Evolutionary conservation across 2,329 filamentous ascomycete genomes (phyloP), one percentile per base, ranked within the genome.

Genomic region (Talaromyces sp.): DNA sequence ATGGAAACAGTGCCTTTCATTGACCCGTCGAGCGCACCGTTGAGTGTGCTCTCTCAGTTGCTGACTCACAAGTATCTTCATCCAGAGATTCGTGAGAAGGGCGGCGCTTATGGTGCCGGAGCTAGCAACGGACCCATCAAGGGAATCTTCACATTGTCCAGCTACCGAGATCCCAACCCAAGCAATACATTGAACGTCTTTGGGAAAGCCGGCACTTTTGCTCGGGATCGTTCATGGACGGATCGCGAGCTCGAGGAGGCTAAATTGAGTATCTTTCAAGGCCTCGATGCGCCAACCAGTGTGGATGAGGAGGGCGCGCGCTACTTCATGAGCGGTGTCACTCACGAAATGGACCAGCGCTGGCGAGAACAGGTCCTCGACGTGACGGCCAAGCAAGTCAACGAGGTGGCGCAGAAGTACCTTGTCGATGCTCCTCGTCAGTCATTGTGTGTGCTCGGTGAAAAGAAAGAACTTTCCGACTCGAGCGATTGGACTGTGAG

Each of bases 71-170:
- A 96, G 76, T 91, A 97, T 72, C 82, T 99, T 30, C 95, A 99
- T 73, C 93, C 96, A 67, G 95, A 98, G 76, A 97, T 99, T 66
- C 90, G 95, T 60, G 95, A 99, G 73, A 98, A 98, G 77, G 95
- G 95, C 33, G 95, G 95, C 42, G 95, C 95, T 0, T 99, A 99
- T 68, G 95, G 95, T 52, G 95, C 92, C 25, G 92, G 93, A 15
- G 93, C 95, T 1, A 93, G 92, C 73, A 88, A 90, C 52, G 87
- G 88, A 27, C 85, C 89, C 0, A 79, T 96, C 8, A 89, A 91
- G 67, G 93, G 93, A 27, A 75, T 96, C 1, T 98, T 99, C 68
- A 92, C 92, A 17, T 96, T 97, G 79, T 97, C 96, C 78, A 93
- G 91, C 52, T 99, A 99, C 82, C 90, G 95, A 57, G 95, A 99